Evolutionary conservation across 2,329 filamentous ascomycete species (phyloP).

Genomic region (Exophiala sideris): DNA sequence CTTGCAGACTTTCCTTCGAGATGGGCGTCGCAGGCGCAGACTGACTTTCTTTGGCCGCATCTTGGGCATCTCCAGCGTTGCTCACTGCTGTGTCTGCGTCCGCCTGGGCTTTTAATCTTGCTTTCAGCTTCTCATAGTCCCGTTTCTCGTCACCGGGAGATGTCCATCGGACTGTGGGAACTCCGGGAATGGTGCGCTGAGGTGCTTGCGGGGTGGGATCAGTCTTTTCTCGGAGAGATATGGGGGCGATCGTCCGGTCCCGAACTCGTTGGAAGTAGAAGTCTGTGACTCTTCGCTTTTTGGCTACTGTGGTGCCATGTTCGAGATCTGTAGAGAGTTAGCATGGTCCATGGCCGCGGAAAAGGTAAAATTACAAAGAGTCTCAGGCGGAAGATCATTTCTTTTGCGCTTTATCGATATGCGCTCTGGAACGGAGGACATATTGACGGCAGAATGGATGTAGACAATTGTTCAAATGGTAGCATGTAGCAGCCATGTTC

Average conservation of each 20-base stretch:
- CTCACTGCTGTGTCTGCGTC: constrained; percentile 1
- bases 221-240: constrained; percentile 11
- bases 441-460: constrained; percentile 22
- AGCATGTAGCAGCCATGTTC: no score
- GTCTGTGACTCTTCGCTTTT: constrained; percentile 48
- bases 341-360: background rate
- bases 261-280: constrained; percentile 46
- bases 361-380: constrained; percentile 41
- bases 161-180: constrained; percentile 42
- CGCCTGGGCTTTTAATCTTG: background rate
- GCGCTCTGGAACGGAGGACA: constrained; percentile 49
- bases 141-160: constrained; percentile 42
- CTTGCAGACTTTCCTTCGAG: background rate
- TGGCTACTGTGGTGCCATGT: constrained; percentile 39
- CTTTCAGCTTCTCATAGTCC: constrained; percentile 27
- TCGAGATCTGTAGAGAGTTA: constrained; percentile 40
- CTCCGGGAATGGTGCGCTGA: constrained; percentile 20
- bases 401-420: constrained; percentile 57
- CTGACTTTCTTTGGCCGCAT: background rate
- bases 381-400: constrained; percentile 55
- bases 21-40: constrained; percentile 9
- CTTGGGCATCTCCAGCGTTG: background rate
- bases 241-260: constrained; percentile 18
- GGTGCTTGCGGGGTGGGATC: constrained; percentile 25
- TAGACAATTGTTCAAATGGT: no score